These are phyloP conservation scores for Puccinellia tenuiflora DNA, from an alignment of 176 grass and related monocot genomes.

Conservation along the genomic window DNA sequence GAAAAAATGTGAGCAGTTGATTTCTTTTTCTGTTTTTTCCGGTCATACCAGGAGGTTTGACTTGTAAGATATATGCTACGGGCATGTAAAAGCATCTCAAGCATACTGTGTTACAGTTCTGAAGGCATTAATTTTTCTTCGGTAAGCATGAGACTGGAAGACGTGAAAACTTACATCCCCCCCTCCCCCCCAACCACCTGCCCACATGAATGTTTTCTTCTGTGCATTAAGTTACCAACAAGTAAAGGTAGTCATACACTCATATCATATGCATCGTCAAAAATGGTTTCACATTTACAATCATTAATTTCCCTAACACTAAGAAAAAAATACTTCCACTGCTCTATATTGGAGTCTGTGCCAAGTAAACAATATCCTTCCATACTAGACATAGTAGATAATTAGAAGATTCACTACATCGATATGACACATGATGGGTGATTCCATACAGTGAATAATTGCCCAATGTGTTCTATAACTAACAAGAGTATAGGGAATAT, in stretches of 20 bases:
- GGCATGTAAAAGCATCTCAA: neutral
- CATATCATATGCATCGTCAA: neutral
- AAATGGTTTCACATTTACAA: neutral
- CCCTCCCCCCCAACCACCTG: no score
- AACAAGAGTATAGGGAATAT: constrained; percentile 1
- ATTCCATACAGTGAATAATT: neutral
- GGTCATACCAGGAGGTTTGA: neutral
- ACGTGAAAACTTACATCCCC: neutral
- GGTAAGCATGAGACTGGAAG: neutral
- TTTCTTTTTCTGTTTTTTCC: neutral
- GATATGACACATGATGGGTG: neutral
- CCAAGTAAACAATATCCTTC: neutral
- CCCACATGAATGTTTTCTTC: neutral
- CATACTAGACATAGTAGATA: neutral
- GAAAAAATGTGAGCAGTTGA: constrained; percentile 6
- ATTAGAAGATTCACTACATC: neutral
- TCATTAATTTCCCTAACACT: neutral
- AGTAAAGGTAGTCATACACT: neutral
- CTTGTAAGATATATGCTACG: neutral
- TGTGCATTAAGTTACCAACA: neutral
- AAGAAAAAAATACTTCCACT: neutral
- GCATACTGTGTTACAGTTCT: neutral
- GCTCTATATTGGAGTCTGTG: neutral
- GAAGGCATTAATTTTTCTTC: neutral
- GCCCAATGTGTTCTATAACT: neutral